Base-by-base conservation (phyloP, 768 basidiomycete species). In the Aureoboletus auriporus region DNA sequence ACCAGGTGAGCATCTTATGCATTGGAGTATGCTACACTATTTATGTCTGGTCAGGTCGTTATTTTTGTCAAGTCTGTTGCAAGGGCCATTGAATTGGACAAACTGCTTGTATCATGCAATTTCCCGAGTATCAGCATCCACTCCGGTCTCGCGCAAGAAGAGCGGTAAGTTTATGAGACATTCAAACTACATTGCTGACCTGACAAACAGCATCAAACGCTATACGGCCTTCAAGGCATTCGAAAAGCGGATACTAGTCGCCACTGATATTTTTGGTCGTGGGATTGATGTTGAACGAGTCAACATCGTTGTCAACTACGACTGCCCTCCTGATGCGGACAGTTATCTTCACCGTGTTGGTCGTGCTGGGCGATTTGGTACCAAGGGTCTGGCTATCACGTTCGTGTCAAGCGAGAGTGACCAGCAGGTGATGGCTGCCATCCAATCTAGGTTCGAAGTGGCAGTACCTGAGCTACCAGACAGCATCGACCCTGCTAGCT, bases 211-310 rank as follows among this genome's bases (percentile, higher is more conserved):
- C 49, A 98, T 99, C 68, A 80, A 79, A 49, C 89, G 95, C 13
- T 99, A 98, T 73, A 89, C 90, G 26, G 92, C 94, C 33, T 99
- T 99, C 80, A 99, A 99, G 72, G 90, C 91, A 14, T 99, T 99
- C 58, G 96, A 99, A 75, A 99, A 97, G 74, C 93, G 96, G 56
- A 97, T 99, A 56, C 79, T 99, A 16, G 96, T 99, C 36, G 95
- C 94, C 16, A 99, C 96, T 16, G 96, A 99, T 68, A 98, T 99
- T 57, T 99, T 99, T 53, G 96, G 96, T 51, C 91, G 96, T 68
- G 96, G 95, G 56, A 99, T 99, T 56, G 96, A 99, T 73, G 95
- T 99, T 17, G 96, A 99, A 68, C 93, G 96, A 52, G 96, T 99
- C 60, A 99, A 99, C 72, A 97, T 98, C 50, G 96, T 99, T 43